Conservation (phyloP, 164 flowering plant genomes). For the Echeveria elegans region DNA sequence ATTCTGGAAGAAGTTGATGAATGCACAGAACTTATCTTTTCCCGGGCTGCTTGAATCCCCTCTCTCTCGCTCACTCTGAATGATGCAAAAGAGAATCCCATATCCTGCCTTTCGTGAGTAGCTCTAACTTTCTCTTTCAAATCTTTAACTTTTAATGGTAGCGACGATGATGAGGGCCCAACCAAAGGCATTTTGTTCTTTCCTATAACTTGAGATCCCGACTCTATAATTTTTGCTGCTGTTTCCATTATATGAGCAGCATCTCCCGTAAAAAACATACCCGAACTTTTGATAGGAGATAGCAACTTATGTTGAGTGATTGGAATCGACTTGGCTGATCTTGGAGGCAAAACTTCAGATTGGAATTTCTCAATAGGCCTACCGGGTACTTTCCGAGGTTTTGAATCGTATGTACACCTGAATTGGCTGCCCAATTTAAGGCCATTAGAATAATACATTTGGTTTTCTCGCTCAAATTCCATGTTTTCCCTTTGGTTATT, state of each 20-base stretch:
- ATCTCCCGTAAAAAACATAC: slow-evolving; percentile 40
- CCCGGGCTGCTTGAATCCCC: neutral
- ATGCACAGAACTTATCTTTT: slow-evolving; percentile 16
- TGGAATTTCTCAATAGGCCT: too few species aligned
- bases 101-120: slow-evolving; percentile 26
- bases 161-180: slow-evolving; percentile 43
- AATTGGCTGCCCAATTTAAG: too few species aligned
- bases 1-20: slow-evolving; percentile 34
- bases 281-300: slow-evolving; percentile 74
- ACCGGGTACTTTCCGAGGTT: slow-evolving; percentile 36
- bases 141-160: slow-evolving; percentile 33
- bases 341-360: slow-evolving; percentile 70
- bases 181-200: slow-evolving; percentile 26
- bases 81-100: slow-evolving; percentile 33
- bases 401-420: slow-evolving; percentile 30
- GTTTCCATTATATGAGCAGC: slow-evolving; percentile 85
- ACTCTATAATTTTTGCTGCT: slow-evolving; percentile 70
- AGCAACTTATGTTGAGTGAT: slow-evolving; percentile 67
- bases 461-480: slow-evolving; percentile 28
- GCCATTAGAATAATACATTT: slow-evolving; percentile 20
- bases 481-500: slow-evolving; percentile 25
- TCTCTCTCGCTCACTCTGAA: slow-evolving; percentile 29
- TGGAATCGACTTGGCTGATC: slow-evolving; percentile 67
- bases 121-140: too few species aligned
- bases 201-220: too few species aligned